A percentile compares a stretch with the other conserved stretches of the same genome.
These are phyloP conservation scores for Raffaelea albimanens DNA, from an alignment of 2,329 filamentous ascomycete genomes.

Conservation along the genomic window DNA sequence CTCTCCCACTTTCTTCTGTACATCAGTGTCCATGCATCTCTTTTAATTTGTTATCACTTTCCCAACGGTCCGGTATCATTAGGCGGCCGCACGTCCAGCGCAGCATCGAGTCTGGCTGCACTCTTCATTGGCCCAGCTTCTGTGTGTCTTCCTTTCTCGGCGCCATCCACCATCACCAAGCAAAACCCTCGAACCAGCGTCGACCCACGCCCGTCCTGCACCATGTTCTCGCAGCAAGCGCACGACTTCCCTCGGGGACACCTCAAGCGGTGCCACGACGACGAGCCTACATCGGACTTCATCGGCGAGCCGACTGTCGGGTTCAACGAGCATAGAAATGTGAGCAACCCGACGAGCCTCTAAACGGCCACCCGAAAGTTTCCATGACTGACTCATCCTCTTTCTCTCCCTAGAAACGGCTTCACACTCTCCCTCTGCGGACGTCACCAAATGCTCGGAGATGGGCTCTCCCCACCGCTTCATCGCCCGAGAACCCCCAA, in stretches of 20 bases:
- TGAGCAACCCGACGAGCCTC: no score
- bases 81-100: no score
- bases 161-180: no score
- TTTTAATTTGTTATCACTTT: neutral
- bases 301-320: slow-evolving; percentile 25
- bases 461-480: slow-evolving; percentile 19
- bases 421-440: slow-evolving; percentile 42
- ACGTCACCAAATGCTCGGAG: slow-evolving; percentile 31
- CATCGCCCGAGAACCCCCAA: slow-evolving; percentile 14
- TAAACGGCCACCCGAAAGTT: no score
- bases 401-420: slow-evolving; percentile 34
- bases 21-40: no score
- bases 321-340: slow-evolving; percentile 41
- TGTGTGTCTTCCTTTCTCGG: no score
- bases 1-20: neutral
- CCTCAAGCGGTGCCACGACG: slow-evolving; percentile 37
- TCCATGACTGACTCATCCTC: neutral
- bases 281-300: slow-evolving; percentile 27
- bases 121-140: no score
- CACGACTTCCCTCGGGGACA: slow-evolving; percentile 24
- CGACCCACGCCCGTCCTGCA: no score
- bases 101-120: no score
- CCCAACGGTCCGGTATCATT: no score
- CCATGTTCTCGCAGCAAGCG: neutral
- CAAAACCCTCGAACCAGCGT: no score